Conservation (phyloP, 2,329 filamentous ascomycete species). For the Sporothrix luriei region DNA sequence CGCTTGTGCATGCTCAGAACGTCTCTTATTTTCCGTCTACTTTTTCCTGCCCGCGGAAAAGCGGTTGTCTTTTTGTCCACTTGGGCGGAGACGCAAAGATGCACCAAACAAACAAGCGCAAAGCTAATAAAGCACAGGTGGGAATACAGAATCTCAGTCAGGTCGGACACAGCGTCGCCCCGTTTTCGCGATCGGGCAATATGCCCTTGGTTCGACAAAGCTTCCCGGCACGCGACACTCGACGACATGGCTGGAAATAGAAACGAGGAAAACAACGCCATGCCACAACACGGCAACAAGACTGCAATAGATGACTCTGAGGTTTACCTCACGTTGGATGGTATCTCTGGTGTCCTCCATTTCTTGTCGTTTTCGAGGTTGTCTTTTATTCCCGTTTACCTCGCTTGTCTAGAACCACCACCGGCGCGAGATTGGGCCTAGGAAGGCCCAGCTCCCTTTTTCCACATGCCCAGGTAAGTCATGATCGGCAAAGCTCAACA, state of each 20-base stretch:
- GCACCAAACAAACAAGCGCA: constrained; percentile 11
- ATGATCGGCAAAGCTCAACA: constrained; percentile 5
- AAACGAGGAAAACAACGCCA: not conserved
- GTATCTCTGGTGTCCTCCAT: not conserved
- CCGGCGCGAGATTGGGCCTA: not conserved
- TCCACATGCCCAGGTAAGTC: constrained; percentile 23
- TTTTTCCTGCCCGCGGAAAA: not conserved
- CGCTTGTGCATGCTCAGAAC: constrained; percentile 4
- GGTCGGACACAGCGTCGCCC: not conserved
- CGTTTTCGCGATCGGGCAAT: constrained; percentile 15
- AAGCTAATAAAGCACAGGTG: not conserved
- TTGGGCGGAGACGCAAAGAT: not conserved
- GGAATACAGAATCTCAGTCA: not conserved
- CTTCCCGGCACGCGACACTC: not conserved
- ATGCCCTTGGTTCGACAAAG: constrained; percentile 12
- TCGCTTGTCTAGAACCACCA: not conserved
- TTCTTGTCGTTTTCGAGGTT: not conserved
- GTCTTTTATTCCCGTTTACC: not conserved
- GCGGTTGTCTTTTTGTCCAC: not conserved
- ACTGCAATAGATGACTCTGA: not conserved
- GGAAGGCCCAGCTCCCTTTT: not conserved
- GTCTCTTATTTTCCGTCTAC: not conserved
- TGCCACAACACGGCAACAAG: not conserved
- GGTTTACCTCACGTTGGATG: not conserved
- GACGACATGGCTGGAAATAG: not conserved